A percentile compares a stretch with the other conserved stretches of the same genome.
Evolutionary conservation across 2,329 filamentous ascomycete genomes (phyloP).

Genomic region (Pseudogymnoascus sp.): DNA sequence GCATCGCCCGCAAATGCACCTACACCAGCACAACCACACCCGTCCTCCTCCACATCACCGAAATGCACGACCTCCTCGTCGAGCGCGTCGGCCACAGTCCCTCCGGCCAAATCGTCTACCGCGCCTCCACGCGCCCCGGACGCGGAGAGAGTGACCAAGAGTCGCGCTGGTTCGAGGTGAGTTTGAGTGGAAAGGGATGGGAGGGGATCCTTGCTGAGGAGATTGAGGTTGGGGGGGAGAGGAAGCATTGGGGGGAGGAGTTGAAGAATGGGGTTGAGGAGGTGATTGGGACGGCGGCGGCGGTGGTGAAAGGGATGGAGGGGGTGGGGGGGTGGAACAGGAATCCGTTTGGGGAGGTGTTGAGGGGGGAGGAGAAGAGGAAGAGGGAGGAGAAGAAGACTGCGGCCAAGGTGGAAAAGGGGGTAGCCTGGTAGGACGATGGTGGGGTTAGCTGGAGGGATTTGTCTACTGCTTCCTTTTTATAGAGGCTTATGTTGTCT

Average conservation of each 20-base stretch:
- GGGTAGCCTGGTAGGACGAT: neutral
- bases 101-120: neutral
- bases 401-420: neutral
- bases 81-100: neutral
- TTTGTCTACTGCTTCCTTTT: neutral
- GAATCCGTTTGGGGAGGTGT: conserved; percentile 10
- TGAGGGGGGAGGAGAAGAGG: neutral
- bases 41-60: neutral
- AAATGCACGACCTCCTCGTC: neutral
- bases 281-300: conserved; percentile 13
- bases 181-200: conserved; percentile 13
- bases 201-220: conserved; percentile 17
- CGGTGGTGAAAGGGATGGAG: conserved; percentile 20
- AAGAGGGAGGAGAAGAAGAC: neutral
- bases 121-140: neutral
- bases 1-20: neutral
- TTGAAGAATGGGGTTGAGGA: conserved; percentile 8
- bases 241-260: conserved; percentile 15
- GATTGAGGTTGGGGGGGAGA: conserved; percentile 17
- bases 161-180: conserved; percentile 18
- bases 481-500: neutral
- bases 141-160: neutral
- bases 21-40: neutral
- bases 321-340: conserved; percentile 22
- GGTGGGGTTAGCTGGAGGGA: neutral